These are phyloP conservation scores for Melanogaster broomeanus DNA, from an alignment of 768 basidiomycete species.

Conservation along the genomic window DNA sequence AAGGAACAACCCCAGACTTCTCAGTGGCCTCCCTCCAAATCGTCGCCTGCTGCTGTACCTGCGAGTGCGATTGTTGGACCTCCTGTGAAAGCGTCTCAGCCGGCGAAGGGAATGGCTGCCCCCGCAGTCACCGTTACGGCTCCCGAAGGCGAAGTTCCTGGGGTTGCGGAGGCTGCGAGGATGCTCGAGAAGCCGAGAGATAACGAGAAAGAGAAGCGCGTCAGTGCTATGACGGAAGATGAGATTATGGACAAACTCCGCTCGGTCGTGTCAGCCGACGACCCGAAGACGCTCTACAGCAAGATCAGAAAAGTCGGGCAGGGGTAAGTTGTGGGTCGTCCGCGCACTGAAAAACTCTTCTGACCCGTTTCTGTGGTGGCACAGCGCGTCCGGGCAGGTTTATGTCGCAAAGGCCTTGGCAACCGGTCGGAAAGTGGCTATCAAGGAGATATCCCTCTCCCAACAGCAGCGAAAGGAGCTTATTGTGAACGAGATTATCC, in stretches of 20 bases:
- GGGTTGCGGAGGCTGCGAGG: conserved; percentile 69
- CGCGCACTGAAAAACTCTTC: neutral
- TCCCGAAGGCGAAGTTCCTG: conserved; percentile 43
- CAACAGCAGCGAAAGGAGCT: conserved; percentile 96
- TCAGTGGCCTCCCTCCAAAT: too few species aligned
- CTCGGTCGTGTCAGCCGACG: conserved; percentile 81
- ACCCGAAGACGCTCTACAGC: conserved; percentile 87
- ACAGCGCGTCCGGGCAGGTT: conserved; percentile 94
- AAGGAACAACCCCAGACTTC: conserved; percentile 31
- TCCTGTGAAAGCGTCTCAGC: conserved; percentile 74
- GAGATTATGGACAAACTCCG: conserved; percentile 98
- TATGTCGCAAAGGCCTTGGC: conserved; percentile 92
- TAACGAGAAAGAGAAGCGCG: conserved; percentile 85
- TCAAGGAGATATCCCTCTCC: conserved; percentile 97
- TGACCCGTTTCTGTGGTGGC: conserved; percentile 16
- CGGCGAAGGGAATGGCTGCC: conserved; percentile 44
- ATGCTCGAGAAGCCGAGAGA: conserved; percentile 63
- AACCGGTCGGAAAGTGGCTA: conserved; percentile 87
- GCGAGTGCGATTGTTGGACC: conserved; percentile 55
- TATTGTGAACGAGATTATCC: conserved; percentile 96
- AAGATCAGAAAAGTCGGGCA: conserved; percentile 99
- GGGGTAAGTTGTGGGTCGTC: conserved; percentile 61
- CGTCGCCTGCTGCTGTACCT: conserved; percentile 42
- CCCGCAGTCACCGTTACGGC: conserved; percentile 55
- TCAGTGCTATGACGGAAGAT: conserved; percentile 94